Base-by-base conservation (phyloP, 441 rosid genomes). In the Theobroma grandiflorum region DNA sequence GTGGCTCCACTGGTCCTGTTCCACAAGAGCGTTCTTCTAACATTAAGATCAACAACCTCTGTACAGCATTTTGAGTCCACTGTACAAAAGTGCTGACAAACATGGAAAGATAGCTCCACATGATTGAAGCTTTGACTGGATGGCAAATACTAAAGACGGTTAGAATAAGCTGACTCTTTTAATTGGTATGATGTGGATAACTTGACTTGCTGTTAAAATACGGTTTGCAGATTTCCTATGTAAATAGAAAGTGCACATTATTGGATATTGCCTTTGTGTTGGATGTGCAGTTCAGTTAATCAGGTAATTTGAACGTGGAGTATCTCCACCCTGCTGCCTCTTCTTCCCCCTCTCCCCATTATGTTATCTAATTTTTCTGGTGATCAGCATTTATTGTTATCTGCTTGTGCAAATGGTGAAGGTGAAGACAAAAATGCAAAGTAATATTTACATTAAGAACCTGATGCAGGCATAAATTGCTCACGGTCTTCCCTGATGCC, bases 31-130 rank as follows among this genome's bases (percentile, higher is more conserved):
- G 42, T 61, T 75, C 77, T 37, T 57, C 68, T 62, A 75, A 75
- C 71, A 22, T 75, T 45, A 75, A 31, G 69, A 45, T 45, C 38
- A 62, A 43, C 78, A 75, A 47, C 52, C 78, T 75, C 47, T 75
- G 78, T 75, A 75, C 69, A 62, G 78, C 78, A 75, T 75, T 75
- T 75, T 75, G 69, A 75, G 38, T 10, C 78, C 67, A 12, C 58
- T 45, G 43, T 22, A 53, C 20, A 10, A 72, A 72, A 45, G 49
- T 72, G 76, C 63, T 72, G 37, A 35, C 4, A 53, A 52, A n/a
- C 75, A 18, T 52, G 63, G 22, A 64, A 26, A 64, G 69, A 38
- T 65, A 40, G 6, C 59, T 49, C 6, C 15, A 45, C 43, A 52
- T 16, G 62, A 47, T 47, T 16, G 76, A 72, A 72, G 31, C 63